These are phyloP conservation scores for Albophoma yamanashiensis DNA, from an alignment of 2,329 filamentous ascomycete species.

Conservation along the genomic window DNA sequence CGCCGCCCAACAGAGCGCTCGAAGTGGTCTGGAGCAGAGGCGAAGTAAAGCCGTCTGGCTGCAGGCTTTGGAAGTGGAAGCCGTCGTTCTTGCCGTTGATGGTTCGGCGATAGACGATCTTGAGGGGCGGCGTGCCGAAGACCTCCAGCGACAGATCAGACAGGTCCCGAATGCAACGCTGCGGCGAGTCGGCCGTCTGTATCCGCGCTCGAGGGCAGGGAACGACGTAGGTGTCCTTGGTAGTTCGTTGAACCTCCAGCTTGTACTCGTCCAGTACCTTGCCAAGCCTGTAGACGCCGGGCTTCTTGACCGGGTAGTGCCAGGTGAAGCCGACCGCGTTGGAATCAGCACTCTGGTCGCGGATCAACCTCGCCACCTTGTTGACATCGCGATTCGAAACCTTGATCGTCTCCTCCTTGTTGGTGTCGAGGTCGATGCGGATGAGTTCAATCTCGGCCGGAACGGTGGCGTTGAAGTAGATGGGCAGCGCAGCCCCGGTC, in stretches of 20 bases:
- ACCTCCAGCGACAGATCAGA: slow-evolving; percentile 79
- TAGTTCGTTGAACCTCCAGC: slow-evolving; percentile 72
- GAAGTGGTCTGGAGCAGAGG: slow-evolving; percentile 57
- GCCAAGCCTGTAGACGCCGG: slow-evolving; percentile 75
- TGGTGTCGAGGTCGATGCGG: slow-evolving; percentile 74
- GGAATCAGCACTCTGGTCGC: slow-evolving; percentile 55
- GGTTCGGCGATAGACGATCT: slow-evolving; percentile 82
- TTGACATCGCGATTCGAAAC: slow-evolving; percentile 65
- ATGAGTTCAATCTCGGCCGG: slow-evolving; percentile 84
- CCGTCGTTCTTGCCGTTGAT: slow-evolving; percentile 77
- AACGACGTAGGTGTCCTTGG: slow-evolving; percentile 73
- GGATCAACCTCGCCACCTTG: slow-evolving; percentile 57
- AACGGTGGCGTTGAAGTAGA: slow-evolving; percentile 87
- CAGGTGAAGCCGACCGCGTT: slow-evolving; percentile 53
- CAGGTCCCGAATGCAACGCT: slow-evolving; percentile 77
- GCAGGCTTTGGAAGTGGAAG: slow-evolving; percentile 86
- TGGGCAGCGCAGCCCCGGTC: slow-evolving; percentile 57
- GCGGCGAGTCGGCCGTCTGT: slow-evolving; percentile 46
- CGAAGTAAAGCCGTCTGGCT: slow-evolving; percentile 76
- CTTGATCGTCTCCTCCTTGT: slow-evolving; percentile 67
- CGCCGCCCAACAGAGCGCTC: slow-evolving; percentile 47
- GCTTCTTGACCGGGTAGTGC: slow-evolving; percentile 68
- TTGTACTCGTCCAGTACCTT: slow-evolving; percentile 90
- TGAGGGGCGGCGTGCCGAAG: slow-evolving; percentile 78
- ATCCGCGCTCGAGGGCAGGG: slow-evolving; percentile 74